Percentiles rank a stretch among this genome's conserved stretches.
phyloP scores from a whole-genome alignment of 2,329 filamentous ascomycete species.

The Aspergillus latus region DNA sequence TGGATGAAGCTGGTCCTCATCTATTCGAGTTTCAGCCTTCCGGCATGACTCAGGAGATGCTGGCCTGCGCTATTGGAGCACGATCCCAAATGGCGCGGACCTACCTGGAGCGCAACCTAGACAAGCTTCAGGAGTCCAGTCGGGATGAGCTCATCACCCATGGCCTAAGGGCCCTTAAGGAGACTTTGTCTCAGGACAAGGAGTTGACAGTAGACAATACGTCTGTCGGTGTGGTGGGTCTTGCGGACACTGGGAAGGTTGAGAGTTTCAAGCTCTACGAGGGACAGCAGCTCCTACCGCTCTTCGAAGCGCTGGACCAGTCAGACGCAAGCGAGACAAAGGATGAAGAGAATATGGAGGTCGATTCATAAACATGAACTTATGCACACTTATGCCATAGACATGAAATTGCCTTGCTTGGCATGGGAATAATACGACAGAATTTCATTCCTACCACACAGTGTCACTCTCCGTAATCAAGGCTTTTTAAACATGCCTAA shows the following conservation, averaged over 20 bases:
- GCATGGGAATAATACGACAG: constrained; percentile 8
- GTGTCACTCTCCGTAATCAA: neutral
- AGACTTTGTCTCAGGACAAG: constrained; percentile 94
- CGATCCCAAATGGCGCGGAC: constrained; percentile 96
- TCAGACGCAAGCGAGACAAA: constrained; percentile 44
- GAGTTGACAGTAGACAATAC: constrained; percentile 97
- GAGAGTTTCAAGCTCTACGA: constrained; percentile 91
- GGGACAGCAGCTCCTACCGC: constrained; percentile 78
- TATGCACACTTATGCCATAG: constrained; percentile 25
- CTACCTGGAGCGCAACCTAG: constrained; percentile 90
- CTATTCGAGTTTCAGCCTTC: constrained; percentile 98
- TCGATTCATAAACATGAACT: constrained; percentile 48
- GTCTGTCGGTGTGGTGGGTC: constrained; percentile 79
- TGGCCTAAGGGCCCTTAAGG: constrained; percentile 86
- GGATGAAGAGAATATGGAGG: constrained; percentile 55
- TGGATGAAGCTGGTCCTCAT: constrained; percentile 91
- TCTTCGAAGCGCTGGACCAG: constrained; percentile 70
- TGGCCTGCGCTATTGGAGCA: constrained; percentile 92
- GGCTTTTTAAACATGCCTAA: neutral
- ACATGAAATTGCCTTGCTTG: constrained; percentile 26
- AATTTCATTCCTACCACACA: neutral
- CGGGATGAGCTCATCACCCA: constrained; percentile 88
- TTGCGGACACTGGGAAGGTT: constrained; percentile 55
- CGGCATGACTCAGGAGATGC: constrained; percentile 96
- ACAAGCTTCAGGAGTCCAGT: constrained; percentile 72